Base-by-base conservation (phyloP, 345 rosid species). In the Brassica carinata region DNA sequence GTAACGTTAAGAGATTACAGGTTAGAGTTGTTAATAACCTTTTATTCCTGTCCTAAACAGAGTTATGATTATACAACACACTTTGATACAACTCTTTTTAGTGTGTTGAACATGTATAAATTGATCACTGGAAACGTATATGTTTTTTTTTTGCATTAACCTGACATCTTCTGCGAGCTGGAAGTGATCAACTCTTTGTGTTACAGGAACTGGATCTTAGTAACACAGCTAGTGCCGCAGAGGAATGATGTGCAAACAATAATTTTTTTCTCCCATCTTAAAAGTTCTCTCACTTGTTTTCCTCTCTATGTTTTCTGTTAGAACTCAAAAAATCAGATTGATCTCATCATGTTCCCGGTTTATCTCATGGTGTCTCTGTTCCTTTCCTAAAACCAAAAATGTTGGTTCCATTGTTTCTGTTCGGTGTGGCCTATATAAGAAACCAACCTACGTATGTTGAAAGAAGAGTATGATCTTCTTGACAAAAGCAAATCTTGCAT, bases 31-130 rank as follows among this genome's bases (percentile, higher is more conserved):
- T 79, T 18, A 9, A 81, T 18, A 9, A 34, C 9, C 6, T 76
- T 7, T 40, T 61, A 70, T 79, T 55, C 61, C 63, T 62, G 63
- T 79, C 53, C 29, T 13, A 29, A 73, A 85, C 94, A 93, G 99
- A 93, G 99, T 78, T 96, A 96, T 79, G 99, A 96, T 88, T 87
- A 98, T 45, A 91, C 98, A 72, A 96, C 98, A 40, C 99, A 96
- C 86, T 93, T 96, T 40, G 99, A 96, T 76, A 87, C 96, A 15
- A 96, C 97, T 40, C 97, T 96, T 31, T 18, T 66, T 7, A 98
- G 93, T 83, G 99, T 96, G 67, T 87, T 93, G 68, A 84, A 89
- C 87, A 89, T 92, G 97, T 96, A 93, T 75, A 87, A 90, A 72
- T 17, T 88, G 90, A 93, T 93, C 83, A 96, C 99, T 2, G 99